These are phyloP conservation scores for Fomes fomentarius DNA, from an alignment of 1,284 basidiomycete species.

Conservation along the genomic window DNA sequence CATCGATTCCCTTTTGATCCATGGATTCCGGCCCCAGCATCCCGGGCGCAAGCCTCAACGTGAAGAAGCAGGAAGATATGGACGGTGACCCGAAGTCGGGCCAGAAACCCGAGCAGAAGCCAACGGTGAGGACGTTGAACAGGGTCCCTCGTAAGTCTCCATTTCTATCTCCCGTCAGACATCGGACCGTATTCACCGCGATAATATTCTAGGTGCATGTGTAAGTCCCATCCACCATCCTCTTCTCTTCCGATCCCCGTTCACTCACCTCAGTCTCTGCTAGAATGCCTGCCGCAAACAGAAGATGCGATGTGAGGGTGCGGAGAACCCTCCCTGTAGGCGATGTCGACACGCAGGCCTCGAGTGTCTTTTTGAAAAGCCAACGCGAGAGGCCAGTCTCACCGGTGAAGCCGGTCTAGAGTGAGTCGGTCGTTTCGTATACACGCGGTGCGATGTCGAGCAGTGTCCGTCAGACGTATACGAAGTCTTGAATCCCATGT, in stretches of 20 bases:
- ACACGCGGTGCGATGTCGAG: constrained; percentile 3
- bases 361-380: constrained; percentile 90
- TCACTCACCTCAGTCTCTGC: constrained; percentile 5
- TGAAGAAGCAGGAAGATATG: constrained; percentile 47
- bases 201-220: constrained; percentile 66
- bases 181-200: constrained; percentile 26
- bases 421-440: constrained; percentile 51
- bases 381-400: constrained; percentile 79
- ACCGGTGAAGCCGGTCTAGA: constrained; percentile 88
- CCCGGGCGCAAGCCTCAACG: constrained; percentile 24
- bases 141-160: constrained; percentile 75
- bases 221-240: constrained; percentile 47
- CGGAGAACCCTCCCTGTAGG: constrained; percentile 90
- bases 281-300: constrained; percentile 86
- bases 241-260: constrained; percentile 7
- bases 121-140: constrained; percentile 74
- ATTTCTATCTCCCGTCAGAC: constrained; percentile 17
- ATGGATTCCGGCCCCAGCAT: constrained; percentile 36
- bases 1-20: constrained; percentile 12
- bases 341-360: constrained; percentile 84
- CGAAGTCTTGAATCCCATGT: constrained; percentile 85
- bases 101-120: constrained; percentile 63
- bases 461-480: constrained; percentile 65
- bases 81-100: constrained; percentile 41
- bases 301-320: constrained; percentile 89